phyloP scores from a whole-genome alignment of 2,329 filamentous ascomycete genomes.

The Epichloe brachyelytri region DNA sequence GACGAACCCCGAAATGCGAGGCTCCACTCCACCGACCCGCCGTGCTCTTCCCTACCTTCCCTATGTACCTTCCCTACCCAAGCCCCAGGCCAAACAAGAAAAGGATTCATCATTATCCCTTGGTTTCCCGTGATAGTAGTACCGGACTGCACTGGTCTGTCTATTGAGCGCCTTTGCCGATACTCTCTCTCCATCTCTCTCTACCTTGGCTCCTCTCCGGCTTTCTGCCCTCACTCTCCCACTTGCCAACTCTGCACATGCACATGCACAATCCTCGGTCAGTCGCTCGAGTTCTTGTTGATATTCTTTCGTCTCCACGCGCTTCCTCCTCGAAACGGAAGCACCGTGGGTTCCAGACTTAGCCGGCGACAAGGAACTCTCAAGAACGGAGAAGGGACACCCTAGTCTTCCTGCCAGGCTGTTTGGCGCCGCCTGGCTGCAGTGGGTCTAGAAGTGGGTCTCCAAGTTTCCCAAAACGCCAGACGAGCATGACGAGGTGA shows the following conservation, averaged over 20 bases:
- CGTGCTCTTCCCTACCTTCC: neutral
- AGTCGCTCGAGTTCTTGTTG: too few species aligned
- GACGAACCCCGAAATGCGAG: neutral
- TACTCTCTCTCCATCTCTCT: too few species aligned
- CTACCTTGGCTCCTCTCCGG: too few species aligned
- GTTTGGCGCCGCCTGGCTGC: conserved; percentile 1
- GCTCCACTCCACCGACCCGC: conserved; percentile 8
- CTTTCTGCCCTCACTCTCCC: neutral
- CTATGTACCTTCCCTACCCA: neutral
- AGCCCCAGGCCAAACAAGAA: conserved; percentile 13
- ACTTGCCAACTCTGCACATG: neutral
- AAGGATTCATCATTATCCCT: conserved; percentile 16
- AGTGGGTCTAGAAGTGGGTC: conserved; percentile 3
- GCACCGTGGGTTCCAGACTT: conserved; percentile 6
- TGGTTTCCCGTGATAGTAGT: neutral
- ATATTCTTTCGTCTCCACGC: conserved; percentile 1
- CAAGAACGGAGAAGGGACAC: neutral
- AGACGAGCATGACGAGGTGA: neutral
- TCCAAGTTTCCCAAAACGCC: conserved; percentile 3
- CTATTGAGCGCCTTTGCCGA: neutral
- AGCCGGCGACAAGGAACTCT: conserved; percentile 8
- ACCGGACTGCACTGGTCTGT: neutral
- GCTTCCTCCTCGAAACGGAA: conserved; percentile 8
- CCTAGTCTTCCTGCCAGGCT: conserved; percentile 2
- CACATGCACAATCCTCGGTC: too few species aligned